phyloP scores from a whole-genome alignment of 129 eudicot genomes.

The Ambrosia trifida region DNA sequence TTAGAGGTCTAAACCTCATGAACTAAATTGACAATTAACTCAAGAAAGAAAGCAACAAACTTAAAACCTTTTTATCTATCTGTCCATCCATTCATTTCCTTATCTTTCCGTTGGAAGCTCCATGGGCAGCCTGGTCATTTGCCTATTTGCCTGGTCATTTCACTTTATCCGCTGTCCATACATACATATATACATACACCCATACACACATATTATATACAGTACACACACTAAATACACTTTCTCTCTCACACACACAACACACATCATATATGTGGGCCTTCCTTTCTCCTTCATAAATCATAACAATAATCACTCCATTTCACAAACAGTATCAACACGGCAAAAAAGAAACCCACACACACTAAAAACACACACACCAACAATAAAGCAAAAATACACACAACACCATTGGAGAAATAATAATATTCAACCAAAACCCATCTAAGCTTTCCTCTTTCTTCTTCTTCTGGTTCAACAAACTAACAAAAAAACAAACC shows the following conservation, averaged over 20 bases:
- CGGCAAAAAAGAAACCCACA: conserved; percentile 29
- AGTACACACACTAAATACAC: conserved; percentile 3
- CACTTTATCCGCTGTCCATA: conserved; percentile 19
- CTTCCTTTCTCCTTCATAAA: conserved; percentile 27
- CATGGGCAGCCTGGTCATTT: conserved; percentile 35
- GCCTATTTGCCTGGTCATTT: conserved; percentile 37
- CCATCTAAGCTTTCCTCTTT: not conserved
- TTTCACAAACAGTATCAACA: conserved; percentile 34
- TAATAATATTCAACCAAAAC: not conserved
- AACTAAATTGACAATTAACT: no score
- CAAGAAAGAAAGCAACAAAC: not conserved
- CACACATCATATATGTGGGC: conserved; percentile 18
- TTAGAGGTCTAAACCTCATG: no score
- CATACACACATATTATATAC: conserved; percentile 12
- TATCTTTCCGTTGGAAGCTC: conserved; percentile 30
- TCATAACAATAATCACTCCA: conserved; percentile 34
- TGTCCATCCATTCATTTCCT: conserved; percentile 21
- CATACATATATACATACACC: conserved; percentile 4
- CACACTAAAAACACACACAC: conserved; percentile 22
- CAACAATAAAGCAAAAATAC: conserved; percentile 25
- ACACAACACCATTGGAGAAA: conserved; percentile 20
- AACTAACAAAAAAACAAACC: not conserved
- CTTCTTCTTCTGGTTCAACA: conserved; percentile 24
- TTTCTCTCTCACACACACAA: conserved; percentile 19
- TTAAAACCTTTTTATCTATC: not conserved